Evolutionary conservation across 495 filamentous ascomycete genomes (phyloP).

Genomic region (Neurospora sp.): DNA sequence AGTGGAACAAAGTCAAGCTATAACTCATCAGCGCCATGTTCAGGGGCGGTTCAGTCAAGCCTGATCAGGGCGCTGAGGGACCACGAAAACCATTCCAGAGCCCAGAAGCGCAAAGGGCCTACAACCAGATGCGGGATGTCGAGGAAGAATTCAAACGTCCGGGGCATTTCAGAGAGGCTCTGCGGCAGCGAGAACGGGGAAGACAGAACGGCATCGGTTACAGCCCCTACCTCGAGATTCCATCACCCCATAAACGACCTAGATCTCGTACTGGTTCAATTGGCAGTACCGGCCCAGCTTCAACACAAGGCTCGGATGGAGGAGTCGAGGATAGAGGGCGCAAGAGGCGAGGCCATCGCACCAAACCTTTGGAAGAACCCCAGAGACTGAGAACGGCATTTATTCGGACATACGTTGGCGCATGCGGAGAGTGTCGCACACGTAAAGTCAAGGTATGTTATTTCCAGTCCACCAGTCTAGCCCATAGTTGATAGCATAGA

Average conservation of each 20-base stretch:
- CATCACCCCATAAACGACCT: background rate
- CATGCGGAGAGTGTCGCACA: conserved; percentile 13
- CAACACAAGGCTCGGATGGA: background rate
- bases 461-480: background rate
- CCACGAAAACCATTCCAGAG: conserved; percentile 9
- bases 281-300: background rate
- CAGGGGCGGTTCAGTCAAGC: background rate
- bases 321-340: background rate
- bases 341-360: conserved; percentile 8
- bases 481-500: background rate
- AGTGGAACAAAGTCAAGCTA: background rate
- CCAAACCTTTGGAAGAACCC: conserved; percentile 6
- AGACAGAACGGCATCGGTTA: background rate
- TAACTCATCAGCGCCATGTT: background rate
- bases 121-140: conserved; percentile 21
- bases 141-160: conserved; percentile 8
- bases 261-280: background rate
- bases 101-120: conserved; percentile 24
- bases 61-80: background rate
- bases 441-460: conserved; percentile 17
- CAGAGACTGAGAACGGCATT: conserved; percentile 13
- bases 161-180: background rate
- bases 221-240: background rate
- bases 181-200: background rate
- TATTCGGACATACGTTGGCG: conserved; percentile 16